These are phyloP conservation scores for Epichloe baconii DNA, from an alignment of 2,329 filamentous ascomycete genomes.

Conservation along the genomic window DNA sequence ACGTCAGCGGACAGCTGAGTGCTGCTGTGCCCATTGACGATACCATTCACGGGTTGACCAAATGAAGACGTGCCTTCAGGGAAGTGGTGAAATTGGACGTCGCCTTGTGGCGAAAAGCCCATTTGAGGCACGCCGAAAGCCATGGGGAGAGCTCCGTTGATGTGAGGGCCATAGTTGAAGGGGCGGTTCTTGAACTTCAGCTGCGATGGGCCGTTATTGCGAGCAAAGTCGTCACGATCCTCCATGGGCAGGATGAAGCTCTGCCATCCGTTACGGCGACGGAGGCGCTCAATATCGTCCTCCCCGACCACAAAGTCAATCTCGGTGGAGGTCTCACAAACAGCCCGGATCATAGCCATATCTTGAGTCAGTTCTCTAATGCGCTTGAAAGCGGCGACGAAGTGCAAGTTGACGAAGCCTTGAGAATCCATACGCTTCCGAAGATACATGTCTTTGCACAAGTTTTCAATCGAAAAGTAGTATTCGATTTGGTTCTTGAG, in stretches of 20 bases:
- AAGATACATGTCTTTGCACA: slow-evolving; percentile 84
- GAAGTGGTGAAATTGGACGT: slow-evolving; percentile 17
- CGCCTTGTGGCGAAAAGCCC: slow-evolving; percentile 16
- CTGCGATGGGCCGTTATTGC: slow-evolving; percentile 51
- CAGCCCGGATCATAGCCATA: slow-evolving; percentile 58
- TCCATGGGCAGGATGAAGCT: slow-evolving; percentile 63
- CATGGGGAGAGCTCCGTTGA: slow-evolving; percentile 19
- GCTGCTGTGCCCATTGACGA: slow-evolving; percentile 13
- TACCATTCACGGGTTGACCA: slow-evolving; percentile 25
- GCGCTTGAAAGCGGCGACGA: slow-evolving; percentile 79
- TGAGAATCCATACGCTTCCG: slow-evolving; percentile 89
- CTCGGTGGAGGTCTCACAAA: slow-evolving; percentile 56
- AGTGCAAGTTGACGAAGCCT: slow-evolving; percentile 70
- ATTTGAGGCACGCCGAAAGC: slow-evolving; percentile 18
- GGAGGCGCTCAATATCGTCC: slow-evolving; percentile 67
- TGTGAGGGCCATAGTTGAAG: slow-evolving; percentile 17
- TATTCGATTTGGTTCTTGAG: slow-evolving; percentile 58
- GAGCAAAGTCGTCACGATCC: slow-evolving; percentile 59
- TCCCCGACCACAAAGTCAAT: slow-evolving; percentile 65
- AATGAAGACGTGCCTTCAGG: slow-evolving; percentile 17
- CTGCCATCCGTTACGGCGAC: slow-evolving; percentile 63
- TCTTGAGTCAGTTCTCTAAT: slow-evolving; percentile 39
- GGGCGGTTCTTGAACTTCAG: slow-evolving; percentile 23
- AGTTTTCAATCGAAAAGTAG: slow-evolving; percentile 93
- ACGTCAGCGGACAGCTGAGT: slow-evolving; percentile 26